Evolutionary conservation across 192 early-diverging fungal genomes (phyloP), one percentile per base, ranked within the genome.

Genomic region (Coemansia sp.): DNA sequence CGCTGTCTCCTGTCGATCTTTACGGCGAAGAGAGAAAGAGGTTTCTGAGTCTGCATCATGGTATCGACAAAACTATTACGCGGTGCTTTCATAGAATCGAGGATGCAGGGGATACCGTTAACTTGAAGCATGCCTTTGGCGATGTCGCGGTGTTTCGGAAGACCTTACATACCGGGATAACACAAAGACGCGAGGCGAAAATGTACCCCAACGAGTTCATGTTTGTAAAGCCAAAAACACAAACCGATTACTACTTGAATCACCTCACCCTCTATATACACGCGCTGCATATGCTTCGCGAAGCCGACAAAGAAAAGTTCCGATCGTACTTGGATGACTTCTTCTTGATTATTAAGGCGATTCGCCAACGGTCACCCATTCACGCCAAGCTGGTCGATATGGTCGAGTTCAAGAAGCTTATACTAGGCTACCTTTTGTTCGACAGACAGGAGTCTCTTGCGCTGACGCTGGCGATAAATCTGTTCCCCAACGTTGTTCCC

Each of bases 321-420:
- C 11, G 22, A 38, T n/a, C n/a, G 19, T 65, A 71, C 50, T 25
- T 59, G n/a, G 42, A 59, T 25, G 67, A 81, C 71, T 81, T 81
- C 67, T 81, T 56, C 59, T 32, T 65, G 15, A 70, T 81, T 10
- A 65, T 76, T 17, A 81, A 81, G 65, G 74, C 79, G n/a, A 67
- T 81, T 22, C 67, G 79, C 9, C 66, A 70, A 59, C 67, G 71
- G 0, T 50, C 70, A 17, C 45, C 61, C 10, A 25, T 62, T 8
- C 79, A 81, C 46, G 15, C 41, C 15, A 62, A 36, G 29, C 46
- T 76, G 3, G 38, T 67, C 7, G 43, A 22, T 17, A 17, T 25
- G 41, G 5, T 29, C 3, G 7, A 17, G 35, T 81, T 54, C 25
- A 65, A 61, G 15, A 9, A 50, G 11, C 23, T 57, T 7, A 43